Base-by-base conservation (phyloP, 495 filamentous ascomycete genomes). In the Articulospora tetracladia region DNA sequence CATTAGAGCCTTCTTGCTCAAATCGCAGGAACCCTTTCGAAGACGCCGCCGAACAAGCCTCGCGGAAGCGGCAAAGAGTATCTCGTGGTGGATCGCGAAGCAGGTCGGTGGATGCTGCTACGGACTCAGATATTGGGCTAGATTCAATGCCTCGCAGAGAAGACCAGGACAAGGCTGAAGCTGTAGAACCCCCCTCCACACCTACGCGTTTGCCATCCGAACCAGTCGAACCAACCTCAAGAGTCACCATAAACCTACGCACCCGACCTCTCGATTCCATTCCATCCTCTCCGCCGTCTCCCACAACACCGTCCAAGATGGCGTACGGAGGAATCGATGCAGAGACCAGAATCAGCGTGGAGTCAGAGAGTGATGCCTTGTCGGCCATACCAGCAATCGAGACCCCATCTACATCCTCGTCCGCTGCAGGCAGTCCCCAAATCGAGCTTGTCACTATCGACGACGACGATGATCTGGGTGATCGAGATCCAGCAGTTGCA, bases 1-100 rank as follows among this genome's bases (percentile, higher is more conserved):
- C 80, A 65, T 83, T 79, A 67, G 81, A 84, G 76, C 78, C 79
- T 72, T 77, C 78, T 74, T 77, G 79, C 75, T 81, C 81, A 66
- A 77, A 77, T 65, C 77, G 80, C 56, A 75, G 77, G 39, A 83
- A 83, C 57, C 81, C 80, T 30, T 84, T 82, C 27, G 55, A 66
- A 67, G 77, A 80, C 72, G 76, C 78, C 70, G 70, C 72, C 67
- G 77, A 80, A 50, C 57, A 72, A 51, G 70, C 74, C n/a, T 76
- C 80, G 52, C 70, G 79, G 52, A 84, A 84, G 67, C 78, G 81
- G 12, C 78, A 77, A 53, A 73, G 63, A 59, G 39, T 62, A 0
- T 66, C 66, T 1, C 46, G 60, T 22, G 57, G 63, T 44, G 60
- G 60, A 12, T 69, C 66, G 27, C 44, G 66, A 26, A 69, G 66